Evolutionary conservation across 345 rosid species (phyloP).

Genomic region (Boechera stricta): DNA sequence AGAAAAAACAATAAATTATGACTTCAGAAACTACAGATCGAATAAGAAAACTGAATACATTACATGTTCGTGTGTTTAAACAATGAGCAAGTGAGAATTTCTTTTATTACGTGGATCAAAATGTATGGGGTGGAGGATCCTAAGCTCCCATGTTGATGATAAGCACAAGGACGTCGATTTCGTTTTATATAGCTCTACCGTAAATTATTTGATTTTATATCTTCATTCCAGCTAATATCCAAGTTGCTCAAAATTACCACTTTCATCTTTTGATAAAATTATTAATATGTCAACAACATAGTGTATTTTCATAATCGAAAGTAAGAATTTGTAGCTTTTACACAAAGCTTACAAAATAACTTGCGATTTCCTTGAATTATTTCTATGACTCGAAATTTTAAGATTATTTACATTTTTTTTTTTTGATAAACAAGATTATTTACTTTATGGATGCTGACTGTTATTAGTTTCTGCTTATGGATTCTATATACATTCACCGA

Average conservation of each 20-base stretch:
- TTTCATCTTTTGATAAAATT: neutral
- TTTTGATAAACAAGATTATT: too few relatives aligned
- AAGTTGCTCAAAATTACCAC: neutral
- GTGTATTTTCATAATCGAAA: neutral
- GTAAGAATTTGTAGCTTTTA: neutral
- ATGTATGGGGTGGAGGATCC: constrained; percentile 18
- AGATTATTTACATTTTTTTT: too few relatives aligned
- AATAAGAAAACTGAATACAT: constrained; percentile 11
- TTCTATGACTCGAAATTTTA: neutral
- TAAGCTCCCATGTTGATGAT: constrained; percentile 21
- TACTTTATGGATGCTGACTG: too few relatives aligned
- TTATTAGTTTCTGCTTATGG: too few relatives aligned
- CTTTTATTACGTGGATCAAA: constrained; percentile 7
- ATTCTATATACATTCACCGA: too few relatives aligned
- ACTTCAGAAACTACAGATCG: constrained; percentile 12
- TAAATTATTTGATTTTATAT: constrained; percentile 11
- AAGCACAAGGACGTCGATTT: constrained; percentile 27
- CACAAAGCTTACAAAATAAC: neutral
- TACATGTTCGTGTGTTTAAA: neutral
- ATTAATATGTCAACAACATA: neutral
- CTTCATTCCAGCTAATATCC: constrained; percentile 3
- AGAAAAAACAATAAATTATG: neutral
- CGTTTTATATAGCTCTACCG: neutral
- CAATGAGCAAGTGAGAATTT: constrained; percentile 15
- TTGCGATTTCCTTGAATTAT: neutral